These are phyloP conservation scores for Suillus fuscotomentosus DNA, from an alignment of 768 basidiomycete species.

Conservation along the genomic window DNA sequence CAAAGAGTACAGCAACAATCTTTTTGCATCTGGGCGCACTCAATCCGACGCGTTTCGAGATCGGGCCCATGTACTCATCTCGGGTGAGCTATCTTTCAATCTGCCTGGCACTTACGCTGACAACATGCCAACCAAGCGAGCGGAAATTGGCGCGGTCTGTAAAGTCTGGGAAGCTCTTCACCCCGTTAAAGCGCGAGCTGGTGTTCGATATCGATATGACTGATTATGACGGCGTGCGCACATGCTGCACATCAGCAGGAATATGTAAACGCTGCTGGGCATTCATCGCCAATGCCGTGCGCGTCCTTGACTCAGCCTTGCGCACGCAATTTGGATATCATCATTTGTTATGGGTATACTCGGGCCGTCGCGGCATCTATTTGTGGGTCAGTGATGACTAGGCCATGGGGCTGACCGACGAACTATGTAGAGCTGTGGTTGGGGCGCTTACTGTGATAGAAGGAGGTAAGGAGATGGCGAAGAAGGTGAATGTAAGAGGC, in stretches of 20 bases:
- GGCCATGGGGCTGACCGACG: constrained; percentile 89
- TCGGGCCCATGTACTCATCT: constrained; percentile 90
- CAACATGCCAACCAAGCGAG: constrained; percentile 69
- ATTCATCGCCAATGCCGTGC: constrained; percentile 91
- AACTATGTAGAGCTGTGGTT: constrained; percentile 86
- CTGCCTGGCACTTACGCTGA: not conserved
- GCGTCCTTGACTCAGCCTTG: constrained; percentile 75
- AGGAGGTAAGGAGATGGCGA: constrained; percentile 76
- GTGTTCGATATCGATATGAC: constrained; percentile 99
- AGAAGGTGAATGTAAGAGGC: constrained; percentile 74
- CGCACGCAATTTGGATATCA: constrained; percentile 89
- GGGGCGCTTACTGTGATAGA: constrained; percentile 82
- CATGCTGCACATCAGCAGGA: constrained; percentile 87
- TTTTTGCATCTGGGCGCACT: no score
- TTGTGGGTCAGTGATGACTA: constrained; percentile 92
- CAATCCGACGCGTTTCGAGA: constrained; percentile 94
- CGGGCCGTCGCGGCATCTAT: constrained; percentile 97
- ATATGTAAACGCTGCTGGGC: constrained; percentile 95
- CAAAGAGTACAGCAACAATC: no score
- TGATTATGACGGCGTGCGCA: constrained; percentile 94
- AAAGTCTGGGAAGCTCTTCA: constrained; percentile 38
- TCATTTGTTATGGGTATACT: constrained; percentile 96
- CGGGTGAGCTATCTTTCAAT: constrained; percentile 50
- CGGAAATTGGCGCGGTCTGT: constrained; percentile 76
- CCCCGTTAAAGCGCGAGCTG: constrained; percentile 82